phyloP scores from a whole-genome alignment of 768 basidiomycete species.

The Suillus luteus region DNA sequence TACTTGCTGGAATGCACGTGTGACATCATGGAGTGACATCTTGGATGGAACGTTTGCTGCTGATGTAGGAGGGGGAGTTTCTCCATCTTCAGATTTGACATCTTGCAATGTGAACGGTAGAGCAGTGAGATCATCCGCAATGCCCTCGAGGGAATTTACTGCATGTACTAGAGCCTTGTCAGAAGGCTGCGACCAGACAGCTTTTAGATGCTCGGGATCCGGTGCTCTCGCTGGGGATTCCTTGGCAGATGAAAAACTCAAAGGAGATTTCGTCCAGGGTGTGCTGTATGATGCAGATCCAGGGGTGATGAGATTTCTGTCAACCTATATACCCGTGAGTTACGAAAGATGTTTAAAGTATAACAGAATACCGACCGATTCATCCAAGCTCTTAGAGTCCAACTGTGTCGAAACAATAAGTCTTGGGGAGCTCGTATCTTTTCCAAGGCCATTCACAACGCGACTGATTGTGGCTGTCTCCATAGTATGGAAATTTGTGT shows the following conservation, averaged over 20 bases:
- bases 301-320: slow-evolving; percentile 49
- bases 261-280: slow-evolving; percentile 55
- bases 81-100: slow-evolving; percentile 84
- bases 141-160: slow-evolving; percentile 81
- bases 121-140: slow-evolving; percentile 78
- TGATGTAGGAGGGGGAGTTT: slow-evolving; percentile 70
- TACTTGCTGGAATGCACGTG: slow-evolving; percentile 85
- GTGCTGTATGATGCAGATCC: slow-evolving; percentile 38
- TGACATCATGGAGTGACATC: slow-evolving; percentile 82
- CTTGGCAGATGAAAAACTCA: slow-evolving; percentile 55
- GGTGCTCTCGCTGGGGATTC: slow-evolving; percentile 69
- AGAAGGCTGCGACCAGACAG: slow-evolving; percentile 80
- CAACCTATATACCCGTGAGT: slow-evolving; percentile 36
- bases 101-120: slow-evolving; percentile 83
- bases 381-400: slow-evolving; percentile 55
- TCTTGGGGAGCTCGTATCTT: slow-evolving; percentile 17
- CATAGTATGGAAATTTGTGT: slow-evolving; percentile 12
- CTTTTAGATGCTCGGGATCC: slow-evolving; percentile 83
- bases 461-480: slow-evolving; percentile 17
- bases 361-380: slow-evolving; percentile 45
- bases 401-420: slow-evolving; percentile 31
- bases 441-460: slow-evolving; percentile 17
- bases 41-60: slow-evolving; percentile 56
- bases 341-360: slow-evolving; percentile 11
- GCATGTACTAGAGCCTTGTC: slow-evolving; percentile 66